These are phyloP conservation scores for Emmonsia crescens DNA, from an alignment of 2,329 filamentous ascomycete species.

Conservation along the genomic window DNA sequence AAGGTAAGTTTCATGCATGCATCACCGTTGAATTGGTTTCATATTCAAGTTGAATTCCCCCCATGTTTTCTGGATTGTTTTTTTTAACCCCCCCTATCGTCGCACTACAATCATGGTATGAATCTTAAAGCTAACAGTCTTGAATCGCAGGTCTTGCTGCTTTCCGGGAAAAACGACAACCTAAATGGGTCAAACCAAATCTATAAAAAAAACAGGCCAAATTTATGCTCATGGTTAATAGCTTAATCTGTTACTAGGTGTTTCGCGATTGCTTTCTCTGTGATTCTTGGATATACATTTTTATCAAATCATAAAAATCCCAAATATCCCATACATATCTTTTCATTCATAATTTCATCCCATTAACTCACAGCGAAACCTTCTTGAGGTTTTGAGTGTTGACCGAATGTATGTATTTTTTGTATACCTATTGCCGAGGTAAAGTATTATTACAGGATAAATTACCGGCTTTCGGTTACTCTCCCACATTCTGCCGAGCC, in stretches of 20 bases:
- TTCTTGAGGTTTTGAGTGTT: no score
- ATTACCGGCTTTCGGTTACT: not conserved
- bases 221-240: not conserved
- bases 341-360: not conserved
- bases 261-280: not conserved
- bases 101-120: not conserved
- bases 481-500: not conserved
- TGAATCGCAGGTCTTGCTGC: constrained; percentile 53
- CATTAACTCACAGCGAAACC: no score
- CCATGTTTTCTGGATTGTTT: not conserved
- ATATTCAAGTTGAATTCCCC: constrained; percentile 12
- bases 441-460: constrained; percentile 25
- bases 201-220: constrained; percentile 28
- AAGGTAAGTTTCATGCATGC: constrained; percentile 56
- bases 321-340: not conserved
- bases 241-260: not conserved
- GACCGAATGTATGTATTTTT: no score
- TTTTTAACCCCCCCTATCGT: not conserved
- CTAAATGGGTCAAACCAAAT: constrained; percentile 69
- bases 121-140: not conserved
- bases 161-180: constrained; percentile 81
- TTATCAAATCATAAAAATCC: not conserved
- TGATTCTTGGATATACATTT: not conserved
- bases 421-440: not conserved
- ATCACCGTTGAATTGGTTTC: constrained; percentile 37